Percentiles rank a stretch among this genome's conserved stretches.
Conservation (phyloP, 495 filamentous ascomycete species). For the Amorphotheca resinae region DNA sequence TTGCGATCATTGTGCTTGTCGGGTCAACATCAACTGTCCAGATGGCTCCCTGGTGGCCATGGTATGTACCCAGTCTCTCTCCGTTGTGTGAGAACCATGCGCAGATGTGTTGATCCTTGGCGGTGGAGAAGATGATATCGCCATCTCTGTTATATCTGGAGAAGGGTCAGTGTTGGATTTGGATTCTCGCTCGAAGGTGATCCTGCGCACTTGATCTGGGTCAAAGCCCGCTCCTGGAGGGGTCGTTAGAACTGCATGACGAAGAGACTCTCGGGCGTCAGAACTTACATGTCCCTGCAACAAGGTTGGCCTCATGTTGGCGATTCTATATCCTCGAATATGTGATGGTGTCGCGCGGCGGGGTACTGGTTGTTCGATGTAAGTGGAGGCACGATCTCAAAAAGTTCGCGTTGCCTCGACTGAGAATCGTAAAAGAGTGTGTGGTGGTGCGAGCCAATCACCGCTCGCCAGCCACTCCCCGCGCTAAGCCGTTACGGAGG, state of each 20-base stretch:
- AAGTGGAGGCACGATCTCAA: not conserved
- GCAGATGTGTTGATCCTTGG: constrained; percentile 95
- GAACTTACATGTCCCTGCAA: constrained; percentile 75
- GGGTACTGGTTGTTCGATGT: not conserved
- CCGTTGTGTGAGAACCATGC: constrained; percentile 91
- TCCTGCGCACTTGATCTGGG: constrained; percentile 76
- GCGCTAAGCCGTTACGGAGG: no score
- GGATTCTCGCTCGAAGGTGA: not conserved
- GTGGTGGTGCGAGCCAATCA: no score
- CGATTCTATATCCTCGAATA: constrained; percentile 9
- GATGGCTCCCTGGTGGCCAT: constrained; percentile 92
- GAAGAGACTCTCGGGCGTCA: constrained; percentile 1
- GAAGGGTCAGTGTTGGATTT: constrained; percentile 10
- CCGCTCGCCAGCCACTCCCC: no score
- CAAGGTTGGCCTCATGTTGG: constrained; percentile 84
- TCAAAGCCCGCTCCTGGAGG: constrained; percentile 79
- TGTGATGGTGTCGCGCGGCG: no score
- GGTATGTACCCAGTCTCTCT: constrained; percentile 90
- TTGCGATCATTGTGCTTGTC: constrained; percentile 83
- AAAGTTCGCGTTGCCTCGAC: no score
- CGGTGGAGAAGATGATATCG: constrained; percentile 92
- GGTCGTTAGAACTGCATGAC: constrained; percentile 15
- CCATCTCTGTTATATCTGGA: constrained; percentile 83
- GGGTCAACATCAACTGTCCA: constrained; percentile 98
- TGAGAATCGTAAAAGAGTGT: no score